Conservation (phyloP, 2,329 filamentous ascomycete genomes). For the Rhynchosporium graminicola region DNA sequence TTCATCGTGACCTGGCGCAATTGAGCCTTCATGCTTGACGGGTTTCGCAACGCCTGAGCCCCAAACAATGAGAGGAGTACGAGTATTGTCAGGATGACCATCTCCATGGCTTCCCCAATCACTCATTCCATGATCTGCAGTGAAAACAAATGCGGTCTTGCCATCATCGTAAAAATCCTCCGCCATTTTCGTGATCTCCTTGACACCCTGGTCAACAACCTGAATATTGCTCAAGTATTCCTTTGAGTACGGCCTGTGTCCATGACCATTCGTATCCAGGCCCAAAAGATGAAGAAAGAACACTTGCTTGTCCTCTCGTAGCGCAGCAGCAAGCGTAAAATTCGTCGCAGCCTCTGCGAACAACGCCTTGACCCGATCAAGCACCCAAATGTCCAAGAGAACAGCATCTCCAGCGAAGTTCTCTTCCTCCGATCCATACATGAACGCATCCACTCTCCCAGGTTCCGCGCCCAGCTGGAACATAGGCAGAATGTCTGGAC, state of each 20-base stretch:
- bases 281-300: constrained; percentile 96
- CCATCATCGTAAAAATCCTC: constrained; percentile 82
- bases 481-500: constrained; percentile 96
- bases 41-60: constrained; percentile 87
- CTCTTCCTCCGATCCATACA: constrained; percentile 81
- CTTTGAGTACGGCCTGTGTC: constrained; percentile 85
- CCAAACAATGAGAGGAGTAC: constrained; percentile 91
- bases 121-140: constrained; percentile 98
- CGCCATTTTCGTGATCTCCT: constrained; percentile 78
- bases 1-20: constrained; percentile 83
- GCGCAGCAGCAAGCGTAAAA: constrained; percentile 66
- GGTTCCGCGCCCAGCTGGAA: constrained; percentile 90
- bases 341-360: constrained; percentile 81
- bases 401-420: constrained; percentile 85
- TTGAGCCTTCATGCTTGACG: constrained; percentile 51
- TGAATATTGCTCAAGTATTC: constrained; percentile 96
- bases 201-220: constrained; percentile 86
- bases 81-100: constrained; percentile 94
- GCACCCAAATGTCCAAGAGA: constrained; percentile 89
- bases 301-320: constrained; percentile 83
- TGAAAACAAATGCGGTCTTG: constrained; percentile 93
- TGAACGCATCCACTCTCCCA: constrained; percentile 83
- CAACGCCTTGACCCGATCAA: constrained; percentile 85
- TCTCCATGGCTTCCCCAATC: constrained; percentile 99
- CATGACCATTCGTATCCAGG: constrained; percentile 86